Percentiles rank a stretch among this genome's conserved stretches.
phyloP scores from a whole-genome alignment of 1,284 basidiomycete genomes.

The Entoloma clypeatum region DNA sequence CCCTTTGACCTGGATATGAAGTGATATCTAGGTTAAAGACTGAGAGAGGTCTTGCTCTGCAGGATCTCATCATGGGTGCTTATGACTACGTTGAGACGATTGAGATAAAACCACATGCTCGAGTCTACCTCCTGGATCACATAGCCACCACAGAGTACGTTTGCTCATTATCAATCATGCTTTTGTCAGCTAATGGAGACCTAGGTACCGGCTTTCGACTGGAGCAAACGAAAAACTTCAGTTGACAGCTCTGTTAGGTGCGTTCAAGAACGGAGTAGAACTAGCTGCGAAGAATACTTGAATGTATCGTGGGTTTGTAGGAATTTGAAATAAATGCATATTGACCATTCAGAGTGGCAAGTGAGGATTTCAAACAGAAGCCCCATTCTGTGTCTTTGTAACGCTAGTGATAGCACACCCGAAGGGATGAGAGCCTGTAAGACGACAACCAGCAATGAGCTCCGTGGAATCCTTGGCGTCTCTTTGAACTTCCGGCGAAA shows the following conservation, averaged over 20 bases:
- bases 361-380: too few species aligned
- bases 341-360: not conserved
- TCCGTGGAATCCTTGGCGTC: slow-evolving; percentile 28
- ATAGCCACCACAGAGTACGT: slow-evolving; percentile 88
- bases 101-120: slow-evolving; percentile 81
- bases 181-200: slow-evolving; percentile 5
- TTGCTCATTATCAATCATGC: slow-evolving; percentile 14
- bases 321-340: too few species aligned
- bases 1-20: slow-evolving; percentile 30
- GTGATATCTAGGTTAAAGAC: slow-evolving; percentile 87
- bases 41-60: slow-evolving; percentile 90
- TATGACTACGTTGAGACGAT: slow-evolving; percentile 89
- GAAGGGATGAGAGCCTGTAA: too few species aligned
- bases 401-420: slow-evolving; percentile 38
- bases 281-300: slow-evolving; percentile 37
- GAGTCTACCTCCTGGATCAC: slow-evolving; percentile 90
- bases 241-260: slow-evolving; percentile 85
- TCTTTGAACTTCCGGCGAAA: slow-evolving; percentile 42
- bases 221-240: slow-evolving; percentile 96
- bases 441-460: slow-evolving; percentile 24
- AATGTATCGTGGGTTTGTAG: not conserved
- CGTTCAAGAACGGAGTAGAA: slow-evolving; percentile 93
- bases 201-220: slow-evolving; percentile 86
- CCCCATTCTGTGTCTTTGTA: too few species aligned
- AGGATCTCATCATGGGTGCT: slow-evolving; percentile 92